Conservation (phyloP, 2,329 filamentous ascomycete species). For the Ascomycota sp. region DNA sequence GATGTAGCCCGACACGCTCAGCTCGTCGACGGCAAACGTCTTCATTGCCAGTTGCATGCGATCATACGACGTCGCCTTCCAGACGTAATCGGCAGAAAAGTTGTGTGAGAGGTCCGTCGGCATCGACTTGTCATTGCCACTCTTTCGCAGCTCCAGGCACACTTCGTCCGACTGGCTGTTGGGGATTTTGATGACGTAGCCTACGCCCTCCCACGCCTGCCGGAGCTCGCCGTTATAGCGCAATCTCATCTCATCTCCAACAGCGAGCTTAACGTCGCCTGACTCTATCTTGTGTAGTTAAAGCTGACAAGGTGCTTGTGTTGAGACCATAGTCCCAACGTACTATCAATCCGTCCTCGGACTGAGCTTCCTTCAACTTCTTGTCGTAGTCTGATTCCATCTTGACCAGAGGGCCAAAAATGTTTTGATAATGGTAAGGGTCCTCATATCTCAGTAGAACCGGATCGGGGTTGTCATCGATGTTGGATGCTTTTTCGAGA, state of each 20-base stretch:
- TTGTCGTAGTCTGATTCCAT: slow-evolving; percentile 99
- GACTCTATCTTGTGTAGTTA: slow-evolving; percentile 90
- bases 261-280: slow-evolving; percentile 91
- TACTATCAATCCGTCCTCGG: slow-evolving; percentile 84
- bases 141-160: slow-evolving; percentile 80
- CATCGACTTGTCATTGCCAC: slow-evolving; percentile 87
- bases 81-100: slow-evolving; percentile 96
- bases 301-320: slow-evolving; percentile 92
- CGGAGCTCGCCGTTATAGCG: slow-evolving; percentile 91
- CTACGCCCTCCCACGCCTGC: slow-evolving; percentile 86
- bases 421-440: slow-evolving; percentile 96
- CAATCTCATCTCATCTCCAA: slow-evolving; percentile 94
- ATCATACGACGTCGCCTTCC: slow-evolving; percentile 98
- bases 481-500: slow-evolving; percentile 73
- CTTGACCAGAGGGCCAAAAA: slow-evolving; percentile 93
- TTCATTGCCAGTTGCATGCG: slow-evolving; percentile 99
- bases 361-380: slow-evolving; percentile 95
- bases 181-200: slow-evolving; percentile 97
- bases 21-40: slow-evolving; percentile 91
- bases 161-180: slow-evolving; percentile 99
- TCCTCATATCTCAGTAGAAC: slow-evolving; percentile 91
- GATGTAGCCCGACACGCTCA: slow-evolving; percentile 96
- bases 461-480: slow-evolving; percentile 87
- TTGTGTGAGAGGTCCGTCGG: slow-evolving; percentile 94
- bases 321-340: slow-evolving; percentile 92